phyloP scores from a whole-genome alignment of 2,329 filamentous ascomycete species.

The Stemphylium lycopersici region DNA sequence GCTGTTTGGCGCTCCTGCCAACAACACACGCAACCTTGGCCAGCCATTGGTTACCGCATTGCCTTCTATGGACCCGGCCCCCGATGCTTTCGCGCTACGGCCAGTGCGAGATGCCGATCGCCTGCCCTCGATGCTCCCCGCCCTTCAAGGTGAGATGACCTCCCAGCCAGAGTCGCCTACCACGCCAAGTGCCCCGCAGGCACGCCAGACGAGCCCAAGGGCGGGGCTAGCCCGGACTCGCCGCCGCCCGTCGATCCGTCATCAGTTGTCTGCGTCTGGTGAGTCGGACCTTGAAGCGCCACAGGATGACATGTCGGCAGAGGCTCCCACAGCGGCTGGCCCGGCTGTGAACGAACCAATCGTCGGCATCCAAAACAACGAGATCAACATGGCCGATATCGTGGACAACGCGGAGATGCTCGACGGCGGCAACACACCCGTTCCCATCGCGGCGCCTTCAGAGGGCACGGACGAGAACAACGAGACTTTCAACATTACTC shows the following conservation, averaged over 20 bases:
- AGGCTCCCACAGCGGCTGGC: constrained; percentile 76
- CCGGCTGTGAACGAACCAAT: constrained; percentile 72
- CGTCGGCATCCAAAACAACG: constrained; percentile 76
- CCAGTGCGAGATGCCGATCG: constrained; percentile 86
- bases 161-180: constrained; percentile 82
- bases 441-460: constrained; percentile 78
- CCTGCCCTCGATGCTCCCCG: constrained; percentile 84
- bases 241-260: constrained; percentile 82
- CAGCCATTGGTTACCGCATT: constrained; percentile 72
- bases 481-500: constrained; percentile 92
- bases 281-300: constrained; percentile 82
- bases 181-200: constrained; percentile 46
- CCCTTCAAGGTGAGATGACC: constrained; percentile 65
- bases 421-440: constrained; percentile 69
- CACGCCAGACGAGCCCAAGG: constrained; percentile 47
- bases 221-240: constrained; percentile 61
- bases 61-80: constrained; percentile 67
- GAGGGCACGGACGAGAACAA: constrained; percentile 75
- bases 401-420: constrained; percentile 82
- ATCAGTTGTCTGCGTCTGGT: constrained; percentile 84
- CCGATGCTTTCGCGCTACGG: constrained; percentile 74
- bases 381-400: constrained; percentile 87
- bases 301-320: constrained; percentile 80
- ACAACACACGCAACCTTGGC: constrained; percentile 55
- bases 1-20: constrained; percentile 35